Evolutionary conservation across 1,284 basidiomycete species (phyloP), one percentile per base, ranked within the genome.

Genomic region (Melampsora americana): DNA sequence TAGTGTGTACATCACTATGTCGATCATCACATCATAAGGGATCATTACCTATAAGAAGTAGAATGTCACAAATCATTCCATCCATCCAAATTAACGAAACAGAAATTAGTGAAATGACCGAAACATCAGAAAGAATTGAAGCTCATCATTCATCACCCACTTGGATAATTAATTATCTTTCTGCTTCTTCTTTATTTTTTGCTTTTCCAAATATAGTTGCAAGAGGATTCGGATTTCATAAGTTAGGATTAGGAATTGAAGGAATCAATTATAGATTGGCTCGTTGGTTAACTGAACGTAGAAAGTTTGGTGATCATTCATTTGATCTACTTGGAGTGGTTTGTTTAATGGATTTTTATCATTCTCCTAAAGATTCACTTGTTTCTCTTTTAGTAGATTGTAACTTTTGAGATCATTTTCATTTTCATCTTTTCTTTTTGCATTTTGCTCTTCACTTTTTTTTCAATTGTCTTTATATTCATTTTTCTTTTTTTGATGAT

Each of bases 321-420:
- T 39, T 20, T 48, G 53, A 56, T 48, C 42, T 72, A 60, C 48
- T 62, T 46, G 71, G 71, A 20, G 71, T 74, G 23, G 71, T 74
- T 66, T 74, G 71, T 39, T 42, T 74, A 6, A 74, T 74, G 48
- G 71, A 74, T 60, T 74, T 66, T 39, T 74, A 74, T 66, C 71
- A 74, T 42, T 59, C 46, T 18, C 71, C 71, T 2, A 74, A 74
- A 26, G 71, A 67, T 44, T 44, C 71, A 42, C 56, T 74, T 46
- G 64, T 74, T 42, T 74, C 64, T 26, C 60, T 74, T 56, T 64
- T 74, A 14, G 53, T 74, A 28, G 71, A 74, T 56, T 74, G 71
- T 53, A 74, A 74, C 64, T 74, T 74, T 67, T 35, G 28, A 32
- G 23, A 28, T n/a, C n/a, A 62, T 62, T 32, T 26, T 6, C 6